phyloP scores from a whole-genome alignment of 257 asterid genomes.

The Salvia hispanica region DNA sequence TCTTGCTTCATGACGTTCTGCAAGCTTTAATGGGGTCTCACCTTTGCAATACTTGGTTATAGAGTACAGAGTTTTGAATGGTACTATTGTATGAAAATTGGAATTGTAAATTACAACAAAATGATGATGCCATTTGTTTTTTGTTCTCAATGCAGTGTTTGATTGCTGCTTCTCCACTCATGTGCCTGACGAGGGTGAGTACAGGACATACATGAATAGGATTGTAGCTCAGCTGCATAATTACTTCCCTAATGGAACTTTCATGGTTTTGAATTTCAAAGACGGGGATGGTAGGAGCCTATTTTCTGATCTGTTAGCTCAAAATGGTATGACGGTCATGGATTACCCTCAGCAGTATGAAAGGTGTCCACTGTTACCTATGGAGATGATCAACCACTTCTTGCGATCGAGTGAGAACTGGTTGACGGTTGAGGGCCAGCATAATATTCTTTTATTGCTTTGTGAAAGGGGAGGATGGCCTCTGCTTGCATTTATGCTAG shows the following conservation, averaged over 20 bases:
- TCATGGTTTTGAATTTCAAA: constrained; percentile 97
- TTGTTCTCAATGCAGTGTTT: constrained; percentile 63
- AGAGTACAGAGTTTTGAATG: too few species aligned
- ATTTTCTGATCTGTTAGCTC: constrained; percentile 78
- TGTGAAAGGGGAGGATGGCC: constrained; percentile 99
- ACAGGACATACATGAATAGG: constrained; percentile 79
- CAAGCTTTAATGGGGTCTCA: background rate
- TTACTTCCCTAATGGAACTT: constrained; percentile 88
- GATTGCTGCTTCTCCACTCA: constrained; percentile 98
- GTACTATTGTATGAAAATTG: constrained; percentile 14
- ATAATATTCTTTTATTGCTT: constrained; percentile 88
- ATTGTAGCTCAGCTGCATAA: constrained; percentile 94
- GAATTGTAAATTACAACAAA: background rate
- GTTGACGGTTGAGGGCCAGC: constrained; percentile 98
- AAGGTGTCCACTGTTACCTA: constrained; percentile 83
- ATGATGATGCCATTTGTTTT: constrained; percentile 23
- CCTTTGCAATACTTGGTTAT: constrained; percentile 7
- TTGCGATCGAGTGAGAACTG: constrained; percentile 97
- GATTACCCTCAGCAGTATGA: constrained; percentile 95
- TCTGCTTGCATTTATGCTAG: constrained; percentile 96
- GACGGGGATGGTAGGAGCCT: constrained; percentile 87
- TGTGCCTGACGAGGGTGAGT: constrained; percentile 86
- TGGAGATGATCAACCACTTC: constrained; percentile 98
- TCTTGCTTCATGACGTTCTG: background rate
- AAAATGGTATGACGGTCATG: constrained; percentile 97